These are phyloP conservation scores for Berberis vulgaris DNA, from an alignment of 164 flowering plant species.

Conservation along the genomic window DNA sequence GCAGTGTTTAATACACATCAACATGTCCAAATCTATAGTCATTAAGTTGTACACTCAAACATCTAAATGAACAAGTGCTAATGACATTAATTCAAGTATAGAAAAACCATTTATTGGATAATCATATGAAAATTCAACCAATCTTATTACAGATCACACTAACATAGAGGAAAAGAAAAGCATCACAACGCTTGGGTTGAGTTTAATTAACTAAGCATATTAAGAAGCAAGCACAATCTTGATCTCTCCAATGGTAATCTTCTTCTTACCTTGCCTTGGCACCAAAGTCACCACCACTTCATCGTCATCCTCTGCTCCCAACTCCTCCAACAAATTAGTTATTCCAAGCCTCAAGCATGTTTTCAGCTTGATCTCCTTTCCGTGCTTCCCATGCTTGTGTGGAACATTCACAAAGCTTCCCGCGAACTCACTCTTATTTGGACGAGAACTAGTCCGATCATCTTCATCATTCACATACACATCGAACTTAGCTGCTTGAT, in stretches of 20 bases:
- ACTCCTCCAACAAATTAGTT: conserved; percentile 20
- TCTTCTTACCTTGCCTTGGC: conserved; percentile 5
- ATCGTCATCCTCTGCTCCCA: conserved; percentile 15
- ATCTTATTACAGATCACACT: too few species aligned
- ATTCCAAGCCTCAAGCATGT: conserved; percentile 19
- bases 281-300: conserved; percentile 13
- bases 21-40: too few species aligned
- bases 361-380: conserved; percentile 4
- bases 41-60: too few species aligned
- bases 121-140: too few species aligned
- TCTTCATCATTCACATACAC: conserved; percentile 32
- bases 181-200: too few species aligned
- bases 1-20: too few species aligned
- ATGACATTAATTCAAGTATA: too few species aligned
- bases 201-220: too few species aligned
- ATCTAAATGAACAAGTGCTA: too few species aligned
- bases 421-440: conserved; percentile 18
- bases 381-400: conserved; percentile 7
- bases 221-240: conserved; percentile 10
- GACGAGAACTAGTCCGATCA: conserved; percentile 3
- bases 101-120: too few species aligned
- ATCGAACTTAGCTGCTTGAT: conserved; percentile 23
- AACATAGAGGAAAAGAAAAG: too few species aligned
- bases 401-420: conserved; percentile 29
- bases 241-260: conserved; percentile 7